Base-by-base conservation (phyloP, 257 asterid genomes). In the Ballota nigra region DNA sequence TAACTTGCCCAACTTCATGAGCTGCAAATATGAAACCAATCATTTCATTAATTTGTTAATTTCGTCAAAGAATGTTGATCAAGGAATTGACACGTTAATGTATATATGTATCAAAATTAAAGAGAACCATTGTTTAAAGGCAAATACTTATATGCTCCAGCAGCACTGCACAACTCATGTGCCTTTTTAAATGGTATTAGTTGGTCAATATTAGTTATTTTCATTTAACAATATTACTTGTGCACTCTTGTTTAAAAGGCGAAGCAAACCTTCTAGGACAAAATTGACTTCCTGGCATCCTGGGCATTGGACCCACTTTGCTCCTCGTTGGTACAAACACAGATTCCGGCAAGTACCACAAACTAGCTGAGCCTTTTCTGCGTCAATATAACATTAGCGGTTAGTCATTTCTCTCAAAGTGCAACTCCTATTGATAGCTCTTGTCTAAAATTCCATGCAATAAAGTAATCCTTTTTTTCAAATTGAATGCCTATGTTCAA, bases 301-400 rank as follows among this genome's bases (percentile, higher is more conserved):
- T 2, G 93, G 85, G 70, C 97, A 94, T 65, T 86, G 87, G 23
- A 94, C 94, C 89, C 82, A 81, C 73, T 89, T 91, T 58, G 87
- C 77, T 43, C 97, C 99, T 60, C 84, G 88, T 4, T 95, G 95
- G 80, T 94, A 94, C 78, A 86, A 58, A 70, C 90, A 87, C 67
- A 94, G 79, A 70, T 81, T 79, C 31, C 84, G 90, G 88, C 98
- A 91, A 65, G 86, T 81, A 77, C 99, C 96, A 86, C 98, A 94
- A 56, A 91, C 92, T 77, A 94, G 86, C 82, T 94, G 97, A 59
- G 87, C 92, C 75, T 77, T 84, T 51, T 84, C 98, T 91, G 91
- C 82, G 79, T 58, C 75, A 73, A 66, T 24, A 68, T 24, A 68
- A n/a, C n/a, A n/a, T n/a, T n/a, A n/a, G n/a, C n/a, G n/a, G 56